These are phyloP conservation scores for Penicillium macrosclerotiorum DNA, from an alignment of 495 filamentous ascomycete genomes.

Conservation along the genomic window DNA sequence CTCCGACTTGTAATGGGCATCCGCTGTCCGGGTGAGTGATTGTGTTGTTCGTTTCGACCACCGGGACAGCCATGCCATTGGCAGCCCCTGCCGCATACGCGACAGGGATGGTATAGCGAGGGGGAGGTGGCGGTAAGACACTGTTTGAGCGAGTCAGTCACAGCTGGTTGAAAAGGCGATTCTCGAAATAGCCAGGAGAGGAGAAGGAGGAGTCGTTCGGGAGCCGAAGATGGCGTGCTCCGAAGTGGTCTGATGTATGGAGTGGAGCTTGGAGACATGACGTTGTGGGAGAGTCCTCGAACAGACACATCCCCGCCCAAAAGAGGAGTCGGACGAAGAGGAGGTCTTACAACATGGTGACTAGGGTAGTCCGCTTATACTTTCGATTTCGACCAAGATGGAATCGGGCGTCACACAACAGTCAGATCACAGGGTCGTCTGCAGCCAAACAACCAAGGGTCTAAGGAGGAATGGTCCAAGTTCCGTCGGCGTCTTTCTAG, in stretches of 20 bases:
- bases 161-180: neutral
- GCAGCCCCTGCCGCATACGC: constrained; percentile 64
- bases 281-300: neutral
- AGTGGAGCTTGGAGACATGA: neutral
- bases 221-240: constrained; percentile 3
- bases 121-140: constrained; percentile 81
- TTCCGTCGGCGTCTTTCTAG: too few species aligned
- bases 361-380: constrained; percentile 7
- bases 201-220: too few species aligned
- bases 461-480: too few species aligned
- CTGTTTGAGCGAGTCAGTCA: constrained; percentile 42
- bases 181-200: neutral
- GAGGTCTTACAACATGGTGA: constrained; percentile 38
- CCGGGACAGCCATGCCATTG: constrained; percentile 61
- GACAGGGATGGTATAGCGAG: constrained; percentile 69
- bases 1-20: constrained; percentile 79
- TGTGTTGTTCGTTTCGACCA: constrained; percentile 90
- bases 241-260: neutral
- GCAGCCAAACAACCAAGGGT: neutral
- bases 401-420: constrained; percentile 9
- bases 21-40: constrained; percentile 72
- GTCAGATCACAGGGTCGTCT: neutral
- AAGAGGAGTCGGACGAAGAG: constrained; percentile 4
- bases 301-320: neutral
- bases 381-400: constrained; percentile 9